phyloP scores from a whole-genome alignment of 2,329 filamentous ascomycete species.

The Cylindrodendrum hubeiense region DNA sequence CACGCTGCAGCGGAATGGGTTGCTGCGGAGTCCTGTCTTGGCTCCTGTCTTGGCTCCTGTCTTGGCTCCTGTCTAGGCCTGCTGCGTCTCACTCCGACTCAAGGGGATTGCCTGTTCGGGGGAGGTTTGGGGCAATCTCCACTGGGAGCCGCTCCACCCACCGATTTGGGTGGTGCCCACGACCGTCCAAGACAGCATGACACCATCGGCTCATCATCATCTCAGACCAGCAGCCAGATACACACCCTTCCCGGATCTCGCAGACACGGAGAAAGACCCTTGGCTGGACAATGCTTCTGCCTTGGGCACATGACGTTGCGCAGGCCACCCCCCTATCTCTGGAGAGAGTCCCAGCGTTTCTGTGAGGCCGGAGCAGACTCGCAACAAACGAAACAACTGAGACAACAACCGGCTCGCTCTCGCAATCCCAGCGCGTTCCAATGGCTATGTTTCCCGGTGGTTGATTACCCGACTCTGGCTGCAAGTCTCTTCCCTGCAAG shows the following conservation, averaged over 20 bases:
- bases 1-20: not conserved
- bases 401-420: not conserved
- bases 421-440: not conserved
- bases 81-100: not conserved
- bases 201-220: not conserved
- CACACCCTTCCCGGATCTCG: conserved; percentile 12
- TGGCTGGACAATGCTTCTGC: not conserved
- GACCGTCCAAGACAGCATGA: not conserved
- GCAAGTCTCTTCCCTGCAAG: not conserved
- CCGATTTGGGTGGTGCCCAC: not conserved
- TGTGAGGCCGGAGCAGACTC: not conserved
- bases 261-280: not conserved
- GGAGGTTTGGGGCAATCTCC: not conserved
- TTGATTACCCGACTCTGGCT: not conserved
- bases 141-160: not conserved
- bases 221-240: conserved; percentile 8
- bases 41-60: too few species aligned
- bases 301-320: too few species aligned
- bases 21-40: not conserved
- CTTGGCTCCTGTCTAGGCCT: too few species aligned
- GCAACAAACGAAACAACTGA: not conserved
- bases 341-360: not conserved
- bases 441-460: not conserved
- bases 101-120: not conserved
- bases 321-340: not conserved